Percentiles rank a stretch among this genome's conserved stretches.
These are phyloP conservation scores for Scheffersomyces cryptocercus DNA, from an alignment of 1,139 yeast species.

Conservation along the genomic window DNA sequence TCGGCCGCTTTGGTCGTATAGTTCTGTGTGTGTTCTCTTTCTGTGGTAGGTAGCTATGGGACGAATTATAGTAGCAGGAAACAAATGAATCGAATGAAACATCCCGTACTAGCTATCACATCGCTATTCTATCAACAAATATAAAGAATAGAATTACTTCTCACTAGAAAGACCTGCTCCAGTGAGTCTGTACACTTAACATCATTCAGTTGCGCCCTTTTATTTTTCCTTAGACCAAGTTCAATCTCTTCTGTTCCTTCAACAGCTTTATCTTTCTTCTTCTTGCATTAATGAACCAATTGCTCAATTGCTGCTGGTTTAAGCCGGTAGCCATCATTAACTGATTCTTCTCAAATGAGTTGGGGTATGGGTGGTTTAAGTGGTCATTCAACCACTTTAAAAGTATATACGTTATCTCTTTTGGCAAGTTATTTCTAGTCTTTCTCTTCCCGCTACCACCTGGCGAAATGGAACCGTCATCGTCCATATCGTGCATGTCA, in stretches of 20 bases:
- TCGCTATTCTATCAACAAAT: too few species aligned
- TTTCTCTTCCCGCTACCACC: slow-evolving; percentile 25
- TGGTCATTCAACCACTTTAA: slow-evolving; percentile 85
- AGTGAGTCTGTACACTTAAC: too few species aligned
- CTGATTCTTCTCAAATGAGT: slow-evolving; percentile 82
- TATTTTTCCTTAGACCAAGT: slow-evolving; percentile 11
- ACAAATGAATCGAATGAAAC: too few species aligned
- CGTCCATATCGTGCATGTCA: not conserved
- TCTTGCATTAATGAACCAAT: slow-evolving; percentile 97
- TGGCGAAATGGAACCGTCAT: not conserved
- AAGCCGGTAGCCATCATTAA: slow-evolving; percentile 82
- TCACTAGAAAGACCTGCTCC: too few species aligned
- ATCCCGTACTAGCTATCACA: too few species aligned
- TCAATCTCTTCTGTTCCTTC: slow-evolving; percentile 40
- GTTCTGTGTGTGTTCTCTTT: too few species aligned
- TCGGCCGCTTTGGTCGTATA: too few species aligned
- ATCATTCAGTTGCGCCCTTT: too few species aligned
- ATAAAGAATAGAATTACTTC: too few species aligned
- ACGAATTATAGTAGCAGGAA: too few species aligned
- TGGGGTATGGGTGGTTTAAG: slow-evolving; percentile 91
- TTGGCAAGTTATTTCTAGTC: slow-evolving; percentile 81
- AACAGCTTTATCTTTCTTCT: slow-evolving; percentile 68
- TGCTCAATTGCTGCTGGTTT: slow-evolving; percentile 86
- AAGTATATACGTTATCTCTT: slow-evolving; percentile 80
- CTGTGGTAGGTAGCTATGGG: too few species aligned